Conservation (phyloP, 345 rosid species). For the Luvunga scandens region DNA sequence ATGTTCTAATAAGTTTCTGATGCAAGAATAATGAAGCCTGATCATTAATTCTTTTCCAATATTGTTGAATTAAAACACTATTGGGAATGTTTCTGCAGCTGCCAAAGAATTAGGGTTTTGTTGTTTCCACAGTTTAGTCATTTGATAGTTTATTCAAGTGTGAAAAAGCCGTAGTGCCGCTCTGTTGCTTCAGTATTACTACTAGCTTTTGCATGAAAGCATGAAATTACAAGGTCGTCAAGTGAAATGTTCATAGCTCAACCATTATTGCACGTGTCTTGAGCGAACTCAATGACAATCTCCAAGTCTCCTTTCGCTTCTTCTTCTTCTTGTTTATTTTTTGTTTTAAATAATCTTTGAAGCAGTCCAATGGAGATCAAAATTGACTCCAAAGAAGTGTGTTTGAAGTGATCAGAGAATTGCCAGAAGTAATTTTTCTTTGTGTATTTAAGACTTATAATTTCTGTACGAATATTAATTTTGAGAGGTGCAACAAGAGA, state of each 20-base stretch:
- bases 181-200: no score
- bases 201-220: no score
- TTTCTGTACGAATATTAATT: not conserved
- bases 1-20: conserved; percentile 34
- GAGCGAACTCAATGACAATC: not conserved
- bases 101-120: not conserved
- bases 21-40: not conserved
- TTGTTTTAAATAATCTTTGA: not conserved
- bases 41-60: no score
- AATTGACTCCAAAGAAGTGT: not conserved
- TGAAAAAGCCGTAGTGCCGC: not conserved
- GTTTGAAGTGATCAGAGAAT: not conserved
- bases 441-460: conserved; percentile 6
- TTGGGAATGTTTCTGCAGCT: conserved; percentile 3
- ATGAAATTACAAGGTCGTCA: not conserved
- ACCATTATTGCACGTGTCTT: not conserved
- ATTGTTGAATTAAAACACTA: not conserved
- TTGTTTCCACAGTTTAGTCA: conserved; percentile 10
- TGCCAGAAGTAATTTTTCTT: not conserved
- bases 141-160: not conserved
- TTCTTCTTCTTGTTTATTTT: not conserved
- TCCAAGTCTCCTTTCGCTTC: not conserved
- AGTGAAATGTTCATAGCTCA: not conserved
- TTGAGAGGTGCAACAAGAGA: conserved; percentile 4
- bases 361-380: conserved; percentile 3